These are phyloP conservation scores for Aureobasidium sp. DNA, from an alignment of 2,329 filamentous ascomycete genomes.

Conservation along the genomic window DNA sequence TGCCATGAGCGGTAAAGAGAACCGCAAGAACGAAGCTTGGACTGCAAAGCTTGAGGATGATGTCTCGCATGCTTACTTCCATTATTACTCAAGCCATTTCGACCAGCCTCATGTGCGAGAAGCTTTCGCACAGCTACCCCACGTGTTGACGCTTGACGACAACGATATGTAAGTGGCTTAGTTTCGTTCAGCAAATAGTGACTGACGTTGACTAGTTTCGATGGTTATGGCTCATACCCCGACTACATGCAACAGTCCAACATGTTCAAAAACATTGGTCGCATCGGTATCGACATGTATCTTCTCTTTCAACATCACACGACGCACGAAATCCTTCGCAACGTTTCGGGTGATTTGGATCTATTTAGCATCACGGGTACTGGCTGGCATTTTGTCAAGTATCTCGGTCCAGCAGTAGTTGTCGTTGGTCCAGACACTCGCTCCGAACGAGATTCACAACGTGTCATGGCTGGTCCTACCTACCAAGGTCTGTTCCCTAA, in stretches of 20 bases:
- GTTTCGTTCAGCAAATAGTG: background rate
- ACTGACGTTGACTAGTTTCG: slow-evolving; percentile 55
- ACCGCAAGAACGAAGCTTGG: slow-evolving; percentile 82
- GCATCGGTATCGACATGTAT: slow-evolving; percentile 95
- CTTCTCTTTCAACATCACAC: slow-evolving; percentile 97
- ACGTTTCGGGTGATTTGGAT: slow-evolving; percentile 78
- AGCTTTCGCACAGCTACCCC: slow-evolving; percentile 94
- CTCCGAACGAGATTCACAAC: slow-evolving; percentile 80
- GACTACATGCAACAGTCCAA: slow-evolving; percentile 97
- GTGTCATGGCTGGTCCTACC: slow-evolving; percentile 91
- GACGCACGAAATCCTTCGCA: slow-evolving; percentile 83
- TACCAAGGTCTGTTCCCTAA: slow-evolving; percentile 98
- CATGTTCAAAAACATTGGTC: slow-evolving; percentile 96
- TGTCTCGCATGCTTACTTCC: slow-evolving; percentile 92
- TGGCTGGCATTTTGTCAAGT: slow-evolving; percentile 98
- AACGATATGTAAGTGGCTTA: slow-evolving; percentile 78
- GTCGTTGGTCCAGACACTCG: slow-evolving; percentile 86
- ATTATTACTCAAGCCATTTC: slow-evolving; percentile 98
- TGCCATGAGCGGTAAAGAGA: slow-evolving; percentile 84
- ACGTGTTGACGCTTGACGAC: slow-evolving; percentile 86
- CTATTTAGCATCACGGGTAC: slow-evolving; percentile 96
- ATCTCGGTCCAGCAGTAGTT: slow-evolving; percentile 80
- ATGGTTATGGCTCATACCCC: slow-evolving; percentile 93
- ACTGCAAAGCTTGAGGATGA: slow-evolving; percentile 93
- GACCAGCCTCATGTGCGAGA: slow-evolving; percentile 92